phyloP scores from a whole-genome alignment of 2,329 filamentous ascomycete species.

The Pseudogymnoascus sp. region DNA sequence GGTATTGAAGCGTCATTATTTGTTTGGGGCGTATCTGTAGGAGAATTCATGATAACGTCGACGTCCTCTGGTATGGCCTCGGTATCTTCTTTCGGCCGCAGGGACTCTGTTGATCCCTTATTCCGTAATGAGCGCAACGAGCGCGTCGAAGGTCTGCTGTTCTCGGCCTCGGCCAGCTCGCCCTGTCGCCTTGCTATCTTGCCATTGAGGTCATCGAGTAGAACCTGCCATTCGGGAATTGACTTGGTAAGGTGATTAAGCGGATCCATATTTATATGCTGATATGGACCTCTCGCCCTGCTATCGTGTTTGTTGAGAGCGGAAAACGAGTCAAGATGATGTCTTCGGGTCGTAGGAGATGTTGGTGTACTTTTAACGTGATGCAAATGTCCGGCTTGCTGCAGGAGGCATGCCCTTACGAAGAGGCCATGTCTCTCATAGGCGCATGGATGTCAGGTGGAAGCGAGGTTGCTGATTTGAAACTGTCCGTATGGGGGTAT shows the following conservation, averaged over 20 bases:
- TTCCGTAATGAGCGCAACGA: slow-evolving; percentile 29
- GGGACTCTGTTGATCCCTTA: slow-evolving; percentile 30
- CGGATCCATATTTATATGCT: slow-evolving; percentile 40
- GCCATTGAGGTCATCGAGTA: slow-evolving; percentile 52
- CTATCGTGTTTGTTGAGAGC: not conserved
- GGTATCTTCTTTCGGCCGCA: slow-evolving; percentile 25
- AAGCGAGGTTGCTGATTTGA: not conserved
- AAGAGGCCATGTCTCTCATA: slow-evolving; percentile 3
- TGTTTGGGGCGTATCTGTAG: not conserved
- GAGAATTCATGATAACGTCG: not conserved
- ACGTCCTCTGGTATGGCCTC: not conserved
- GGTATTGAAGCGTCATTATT: not conserved
- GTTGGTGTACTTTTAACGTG: not conserved
- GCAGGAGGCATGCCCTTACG: not conserved
- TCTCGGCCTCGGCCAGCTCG: slow-evolving; percentile 45
- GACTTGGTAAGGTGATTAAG: slow-evolving; percentile 48
- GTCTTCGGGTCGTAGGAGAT: not conserved
- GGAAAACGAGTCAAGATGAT: not conserved
- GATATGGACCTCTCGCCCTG: not conserved
- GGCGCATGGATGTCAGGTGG: not conserved
- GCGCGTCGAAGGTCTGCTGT: slow-evolving; percentile 28
- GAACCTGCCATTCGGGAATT: slow-evolving; percentile 52
- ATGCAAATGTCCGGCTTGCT: not conserved
- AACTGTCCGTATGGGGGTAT: not conserved
- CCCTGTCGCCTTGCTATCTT: slow-evolving; percentile 56